Conservation (phyloP, 2,329 filamentous ascomycete species). For the Trichoderma guizhouense region DNA sequence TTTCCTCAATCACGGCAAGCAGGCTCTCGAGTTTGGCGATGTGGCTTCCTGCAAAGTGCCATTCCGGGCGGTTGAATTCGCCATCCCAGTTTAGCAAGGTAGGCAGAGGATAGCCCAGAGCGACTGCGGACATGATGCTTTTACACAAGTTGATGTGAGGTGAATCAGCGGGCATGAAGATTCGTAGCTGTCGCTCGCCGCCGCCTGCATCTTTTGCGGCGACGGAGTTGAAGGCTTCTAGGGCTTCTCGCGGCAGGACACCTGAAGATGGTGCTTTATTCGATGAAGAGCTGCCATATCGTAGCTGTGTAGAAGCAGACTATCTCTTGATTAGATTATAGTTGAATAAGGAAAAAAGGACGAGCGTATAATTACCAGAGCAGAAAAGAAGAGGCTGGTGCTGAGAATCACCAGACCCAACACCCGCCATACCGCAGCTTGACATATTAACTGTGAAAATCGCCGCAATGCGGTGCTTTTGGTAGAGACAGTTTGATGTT, state of each 20-base stretch:
- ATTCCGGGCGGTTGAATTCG: constrained; percentile 36
- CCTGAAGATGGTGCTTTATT: background rate
- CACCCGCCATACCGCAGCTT: background rate
- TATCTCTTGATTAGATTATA: background rate
- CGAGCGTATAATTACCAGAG: background rate
- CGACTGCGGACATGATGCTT: constrained; percentile 38
- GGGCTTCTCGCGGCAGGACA: background rate
- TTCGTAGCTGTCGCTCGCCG: constrained; percentile 29
- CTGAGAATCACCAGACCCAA: background rate
- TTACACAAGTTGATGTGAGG: constrained; percentile 38
- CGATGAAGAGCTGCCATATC: background rate
- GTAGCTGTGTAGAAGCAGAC: background rate
- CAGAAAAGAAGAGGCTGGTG: constrained; percentile 1
- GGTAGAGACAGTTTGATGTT: background rate
- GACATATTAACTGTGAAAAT: background rate
- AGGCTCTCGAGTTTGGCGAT: constrained; percentile 36
- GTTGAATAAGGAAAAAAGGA: background rate
- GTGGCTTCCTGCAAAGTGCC: constrained; percentile 38
- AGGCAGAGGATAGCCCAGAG: constrained; percentile 37
- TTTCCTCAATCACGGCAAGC: constrained; percentile 28
- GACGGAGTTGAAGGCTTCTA: background rate
- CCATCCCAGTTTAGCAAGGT: constrained; percentile 37
- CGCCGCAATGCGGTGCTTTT: background rate
- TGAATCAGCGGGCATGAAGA: constrained; percentile 39
- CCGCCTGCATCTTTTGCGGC: background rate